Percentiles rank a stretch among this genome's conserved stretches.
Conservation (phyloP, 129 eudicot genomes). For the Helianthus tuberosus region DNA sequence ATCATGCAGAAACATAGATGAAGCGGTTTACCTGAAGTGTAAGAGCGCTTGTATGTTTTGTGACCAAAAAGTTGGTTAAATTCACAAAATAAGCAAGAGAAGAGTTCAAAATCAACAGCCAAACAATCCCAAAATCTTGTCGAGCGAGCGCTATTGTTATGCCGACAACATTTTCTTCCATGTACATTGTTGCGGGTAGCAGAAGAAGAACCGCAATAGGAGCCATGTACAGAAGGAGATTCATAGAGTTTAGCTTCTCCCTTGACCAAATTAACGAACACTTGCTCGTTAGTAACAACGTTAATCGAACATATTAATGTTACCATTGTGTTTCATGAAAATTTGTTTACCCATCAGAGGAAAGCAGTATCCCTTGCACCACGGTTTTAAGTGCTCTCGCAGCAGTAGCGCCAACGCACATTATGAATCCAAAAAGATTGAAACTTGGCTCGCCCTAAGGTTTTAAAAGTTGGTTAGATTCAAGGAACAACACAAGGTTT, state of each 20-base stretch:
- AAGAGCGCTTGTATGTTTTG: conserved; percentile 62
- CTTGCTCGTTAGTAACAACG: conserved; percentile 8
- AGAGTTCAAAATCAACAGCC: conserved; percentile 49
- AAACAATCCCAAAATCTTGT: conserved; percentile 44
- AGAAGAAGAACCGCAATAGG: conserved; percentile 71
- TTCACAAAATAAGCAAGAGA: conserved; percentile 60
- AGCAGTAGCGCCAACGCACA: conserved; percentile 90
- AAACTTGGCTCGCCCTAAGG: conserved; percentile 79
- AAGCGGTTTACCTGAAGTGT: conserved; percentile 50
- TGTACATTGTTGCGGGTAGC: conserved; percentile 51
- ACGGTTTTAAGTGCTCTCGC: conserved; percentile 90
- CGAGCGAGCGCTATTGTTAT: conserved; percentile 39
- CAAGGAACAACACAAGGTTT: not conserved
- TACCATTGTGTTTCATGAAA: not conserved
- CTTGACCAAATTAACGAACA: conserved; percentile 31
- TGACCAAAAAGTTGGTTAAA: conserved; percentile 58
- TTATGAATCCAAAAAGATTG: conserved; percentile 75
- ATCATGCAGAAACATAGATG: not conserved
- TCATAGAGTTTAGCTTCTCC: conserved; percentile 89
- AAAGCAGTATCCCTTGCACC: conserved; percentile 80
- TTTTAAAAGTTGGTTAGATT: not conserved
- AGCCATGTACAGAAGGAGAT: conserved; percentile 92
- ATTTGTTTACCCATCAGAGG: conserved; percentile 68
- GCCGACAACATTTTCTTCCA: conserved; percentile 55
- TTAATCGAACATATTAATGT: conserved; percentile 10